These are phyloP conservation scores for Claviceps purpurea DNA, from an alignment of 2,329 filamentous ascomycete species.

Conservation along the genomic window DNA sequence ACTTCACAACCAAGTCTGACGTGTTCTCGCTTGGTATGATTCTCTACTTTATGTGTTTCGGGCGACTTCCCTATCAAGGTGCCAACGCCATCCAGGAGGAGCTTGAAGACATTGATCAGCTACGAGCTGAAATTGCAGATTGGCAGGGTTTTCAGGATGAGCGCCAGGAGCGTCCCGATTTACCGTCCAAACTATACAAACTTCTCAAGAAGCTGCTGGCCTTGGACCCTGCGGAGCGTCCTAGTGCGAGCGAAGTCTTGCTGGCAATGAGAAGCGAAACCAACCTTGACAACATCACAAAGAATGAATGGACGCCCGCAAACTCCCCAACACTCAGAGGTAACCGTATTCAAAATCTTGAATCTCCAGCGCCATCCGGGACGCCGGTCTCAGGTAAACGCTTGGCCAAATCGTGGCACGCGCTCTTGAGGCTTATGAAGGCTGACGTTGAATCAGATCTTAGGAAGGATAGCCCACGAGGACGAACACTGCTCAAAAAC, in stretches of 20 bases:
- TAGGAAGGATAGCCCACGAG: slow-evolving; percentile 16
- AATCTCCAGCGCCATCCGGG: slow-evolving; percentile 36
- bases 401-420: background rate
- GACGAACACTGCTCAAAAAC: background rate
- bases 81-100: slow-evolving; percentile 83
- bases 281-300: slow-evolving; percentile 28
- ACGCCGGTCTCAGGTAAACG: slow-evolving; percentile 33
- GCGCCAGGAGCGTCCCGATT: slow-evolving; percentile 59
- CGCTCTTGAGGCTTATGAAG: background rate
- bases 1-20: slow-evolving; percentile 94
- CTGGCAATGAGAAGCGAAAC: slow-evolving; percentile 60
- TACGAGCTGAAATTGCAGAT: slow-evolving; percentile 71
- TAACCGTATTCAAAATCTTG: slow-evolving; percentile 39
- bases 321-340: slow-evolving; percentile 27
- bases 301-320: slow-evolving; percentile 18
- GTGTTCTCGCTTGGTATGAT: slow-evolving; percentile 99
- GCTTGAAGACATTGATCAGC: slow-evolving; percentile 73
- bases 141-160: slow-evolving; percentile 84
- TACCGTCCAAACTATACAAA: slow-evolving; percentile 75
- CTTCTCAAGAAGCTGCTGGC: slow-evolving; percentile 72
- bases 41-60: slow-evolving; percentile 95
- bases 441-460: slow-evolving; percentile 14
- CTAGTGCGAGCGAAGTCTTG: slow-evolving; percentile 76
- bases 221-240: slow-evolving; percentile 61
- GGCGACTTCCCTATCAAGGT: slow-evolving; percentile 68